Evolutionary conservation across 768 basidiomycete genomes (phyloP).

Genomic region (Amanita pseudoporphyria): DNA sequence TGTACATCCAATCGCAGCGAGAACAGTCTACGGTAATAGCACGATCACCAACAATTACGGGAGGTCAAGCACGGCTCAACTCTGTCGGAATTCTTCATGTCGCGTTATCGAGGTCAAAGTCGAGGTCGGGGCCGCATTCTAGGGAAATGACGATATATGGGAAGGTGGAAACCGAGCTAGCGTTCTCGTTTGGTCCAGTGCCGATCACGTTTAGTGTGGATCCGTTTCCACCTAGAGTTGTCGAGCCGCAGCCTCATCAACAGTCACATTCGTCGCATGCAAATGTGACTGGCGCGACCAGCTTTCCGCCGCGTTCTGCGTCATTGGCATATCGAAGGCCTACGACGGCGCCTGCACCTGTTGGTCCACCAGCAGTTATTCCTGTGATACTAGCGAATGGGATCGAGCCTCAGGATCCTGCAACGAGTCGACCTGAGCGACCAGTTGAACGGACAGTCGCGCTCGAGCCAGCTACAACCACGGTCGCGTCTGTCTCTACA

Average conservation of each 20-base stretch:
- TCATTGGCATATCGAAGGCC: background rate
- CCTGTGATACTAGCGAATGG: no score
- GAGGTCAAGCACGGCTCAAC: background rate
- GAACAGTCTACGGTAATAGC: slow-evolving; percentile 4
- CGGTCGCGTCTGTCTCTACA: background rate
- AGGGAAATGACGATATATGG: slow-evolving; percentile 54
- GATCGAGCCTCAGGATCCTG: no score
- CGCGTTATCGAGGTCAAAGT: slow-evolving; percentile 19
- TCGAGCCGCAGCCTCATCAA: background rate
- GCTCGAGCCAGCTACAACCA: background rate
- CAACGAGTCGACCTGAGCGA: no score
- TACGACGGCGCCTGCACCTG: background rate
- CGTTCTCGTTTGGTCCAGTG: slow-evolving; percentile 41
- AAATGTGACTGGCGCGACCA: background rate
- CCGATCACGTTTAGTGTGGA: slow-evolving; percentile 52
- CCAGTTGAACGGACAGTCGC: background rate
- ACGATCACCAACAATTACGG: background rate
- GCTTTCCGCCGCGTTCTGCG: background rate
- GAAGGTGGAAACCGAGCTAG: slow-evolving; percentile 41
- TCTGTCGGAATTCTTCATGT: slow-evolving; percentile 20
- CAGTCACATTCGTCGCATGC: background rate
- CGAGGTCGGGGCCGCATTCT: slow-evolving; percentile 6
- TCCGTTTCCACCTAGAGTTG: slow-evolving; percentile 20
- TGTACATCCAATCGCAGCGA: slow-evolving; percentile 37
- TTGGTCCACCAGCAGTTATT: no score